Percentiles rank a stretch among this genome's conserved stretches.
Conservation (phyloP, 2,329 filamentous ascomycete species). For the Neopestalotiopsis clavispora region DNA sequence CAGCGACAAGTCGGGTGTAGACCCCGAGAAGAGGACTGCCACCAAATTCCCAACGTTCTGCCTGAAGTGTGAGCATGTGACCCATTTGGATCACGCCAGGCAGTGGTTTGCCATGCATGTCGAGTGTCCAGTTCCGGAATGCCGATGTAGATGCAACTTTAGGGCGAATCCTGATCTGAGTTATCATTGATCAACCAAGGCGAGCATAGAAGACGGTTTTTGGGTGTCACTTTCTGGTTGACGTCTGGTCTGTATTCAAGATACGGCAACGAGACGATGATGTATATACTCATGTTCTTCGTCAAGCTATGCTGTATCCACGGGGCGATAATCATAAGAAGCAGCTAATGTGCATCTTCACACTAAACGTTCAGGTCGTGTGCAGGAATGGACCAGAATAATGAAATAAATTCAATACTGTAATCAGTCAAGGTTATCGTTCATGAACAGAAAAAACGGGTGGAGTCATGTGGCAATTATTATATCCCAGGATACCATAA, state of each 20-base stretch:
- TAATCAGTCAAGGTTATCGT: too few species aligned
- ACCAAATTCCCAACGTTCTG: conserved; percentile 72
- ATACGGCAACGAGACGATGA: too few species aligned
- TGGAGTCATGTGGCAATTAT: not conserved
- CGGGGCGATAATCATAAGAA: too few species aligned
- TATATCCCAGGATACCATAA: not conserved
- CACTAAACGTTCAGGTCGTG: too few species aligned
- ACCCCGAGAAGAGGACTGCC: conserved; percentile 50
- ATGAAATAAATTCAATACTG: too few species aligned
- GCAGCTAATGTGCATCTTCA: too few species aligned
- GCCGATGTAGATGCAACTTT: conserved; percentile 68
- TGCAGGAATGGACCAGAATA: too few species aligned
- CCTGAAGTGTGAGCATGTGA: conserved; percentile 69
- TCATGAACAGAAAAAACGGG: too few species aligned
- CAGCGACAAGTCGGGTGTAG: conserved; percentile 60
- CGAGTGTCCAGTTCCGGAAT: conserved; percentile 73
- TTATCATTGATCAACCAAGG: conserved; percentile 44
- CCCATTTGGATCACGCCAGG: conserved; percentile 70
- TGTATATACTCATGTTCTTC: too few species aligned
- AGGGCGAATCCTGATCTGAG: conserved; percentile 63
- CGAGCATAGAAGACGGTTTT: not conserved
- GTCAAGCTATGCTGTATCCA: too few species aligned
- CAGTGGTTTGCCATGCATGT: conserved; percentile 69
- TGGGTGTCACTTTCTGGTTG: too few species aligned
- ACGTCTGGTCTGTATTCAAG: too few species aligned